Evolutionary conservation across 2,329 filamentous ascomycete species (phyloP).

Genomic region (Penicillium polonicum): DNA sequence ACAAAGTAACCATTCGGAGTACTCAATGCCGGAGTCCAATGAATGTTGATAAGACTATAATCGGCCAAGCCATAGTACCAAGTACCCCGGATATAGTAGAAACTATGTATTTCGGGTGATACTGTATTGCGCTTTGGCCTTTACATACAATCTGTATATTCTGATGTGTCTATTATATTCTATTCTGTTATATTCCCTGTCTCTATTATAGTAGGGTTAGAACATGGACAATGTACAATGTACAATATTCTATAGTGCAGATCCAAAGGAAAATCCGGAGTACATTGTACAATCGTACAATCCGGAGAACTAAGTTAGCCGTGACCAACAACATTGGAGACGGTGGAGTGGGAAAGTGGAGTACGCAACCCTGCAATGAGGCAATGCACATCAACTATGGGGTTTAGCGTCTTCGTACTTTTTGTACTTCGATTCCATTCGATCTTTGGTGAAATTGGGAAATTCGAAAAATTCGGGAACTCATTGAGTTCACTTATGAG

Average conservation of each 20-base stretch:
- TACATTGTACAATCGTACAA: background rate
- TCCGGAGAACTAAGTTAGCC: background rate
- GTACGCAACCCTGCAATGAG: background rate
- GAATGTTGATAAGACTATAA: background rate
- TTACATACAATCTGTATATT: background rate
- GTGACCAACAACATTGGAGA: background rate
- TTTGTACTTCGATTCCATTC: background rate
- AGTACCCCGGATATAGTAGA: background rate
- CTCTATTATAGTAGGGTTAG: background rate
- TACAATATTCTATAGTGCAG: background rate
- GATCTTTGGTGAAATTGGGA: background rate
- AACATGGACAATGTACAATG: background rate
- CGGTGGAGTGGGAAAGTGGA: conserved; percentile 4
- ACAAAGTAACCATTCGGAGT: background rate
- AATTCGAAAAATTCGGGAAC: too few species aligned
- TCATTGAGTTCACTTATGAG: background rate
- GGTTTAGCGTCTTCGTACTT: conserved; percentile 1
- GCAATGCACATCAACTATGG: conserved; percentile 3
- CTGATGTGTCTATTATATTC: too few species aligned
- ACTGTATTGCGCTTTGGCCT: background rate
- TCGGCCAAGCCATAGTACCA: background rate
- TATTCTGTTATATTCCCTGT: too few species aligned
- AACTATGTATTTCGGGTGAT: background rate
- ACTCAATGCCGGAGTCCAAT: background rate
- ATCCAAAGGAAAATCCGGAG: conserved; percentile 5